Conservation (phyloP, 192 early-diverging fungal species). For the Coemansia aciculifera region DNA sequence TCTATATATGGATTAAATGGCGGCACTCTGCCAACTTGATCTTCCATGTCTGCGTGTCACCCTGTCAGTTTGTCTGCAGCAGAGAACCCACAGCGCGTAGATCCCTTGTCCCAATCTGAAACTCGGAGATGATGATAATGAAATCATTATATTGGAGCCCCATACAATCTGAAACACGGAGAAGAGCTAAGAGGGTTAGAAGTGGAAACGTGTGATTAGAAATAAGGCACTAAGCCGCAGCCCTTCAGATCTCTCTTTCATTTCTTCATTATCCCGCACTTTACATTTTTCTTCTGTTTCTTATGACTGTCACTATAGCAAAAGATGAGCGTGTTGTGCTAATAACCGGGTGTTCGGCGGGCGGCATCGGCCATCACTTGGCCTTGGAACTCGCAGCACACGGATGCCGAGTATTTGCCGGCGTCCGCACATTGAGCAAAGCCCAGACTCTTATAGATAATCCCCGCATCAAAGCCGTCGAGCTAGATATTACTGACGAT, state of each 20-base stretch:
- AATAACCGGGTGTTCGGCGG: slow-evolving; percentile 70
- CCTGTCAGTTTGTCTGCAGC: background rate
- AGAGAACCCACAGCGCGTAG: background rate
- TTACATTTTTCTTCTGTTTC: background rate
- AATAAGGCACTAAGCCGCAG: too few species aligned
- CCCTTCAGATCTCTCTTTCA: background rate
- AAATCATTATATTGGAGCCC: too few species aligned
- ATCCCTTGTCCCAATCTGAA: background rate
- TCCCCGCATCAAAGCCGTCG: slow-evolving; percentile 1
- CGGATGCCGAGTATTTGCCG: slow-evolving; percentile 39
- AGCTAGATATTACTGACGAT: slow-evolving; percentile 34
- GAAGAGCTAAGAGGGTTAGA: too few species aligned
- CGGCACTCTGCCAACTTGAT: background rate
- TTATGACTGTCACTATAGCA: background rate
- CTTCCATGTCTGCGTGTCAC: background rate
- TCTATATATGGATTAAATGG: slow-evolving; percentile 1
- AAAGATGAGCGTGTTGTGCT: slow-evolving; percentile 57
- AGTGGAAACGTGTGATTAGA: too few species aligned
- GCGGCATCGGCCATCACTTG: slow-evolving; percentile 62
- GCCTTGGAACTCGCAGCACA: slow-evolving; percentile 35
- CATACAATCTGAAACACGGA: too few species aligned
- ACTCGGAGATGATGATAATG: too few species aligned
- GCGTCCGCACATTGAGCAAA: slow-evolving; percentile 16
- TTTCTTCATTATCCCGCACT: too few species aligned
- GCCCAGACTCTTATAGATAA: background rate